phyloP scores from a whole-genome alignment of 208 protist species.

The Trypanosoma vivax region DNA sequence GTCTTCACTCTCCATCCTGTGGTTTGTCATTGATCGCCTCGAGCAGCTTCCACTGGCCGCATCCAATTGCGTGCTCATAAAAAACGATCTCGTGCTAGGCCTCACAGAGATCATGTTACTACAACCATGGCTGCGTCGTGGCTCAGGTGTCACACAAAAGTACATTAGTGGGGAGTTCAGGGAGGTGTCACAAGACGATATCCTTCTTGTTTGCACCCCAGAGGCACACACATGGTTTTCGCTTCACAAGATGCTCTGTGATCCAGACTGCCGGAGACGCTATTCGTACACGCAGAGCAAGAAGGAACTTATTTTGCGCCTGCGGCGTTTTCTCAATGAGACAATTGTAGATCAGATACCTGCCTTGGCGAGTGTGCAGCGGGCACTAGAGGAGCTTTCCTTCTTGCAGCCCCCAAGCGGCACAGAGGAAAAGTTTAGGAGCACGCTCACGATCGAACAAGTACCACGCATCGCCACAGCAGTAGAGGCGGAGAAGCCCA shows the following conservation, averaged over 20 bases:
- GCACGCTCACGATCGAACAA: slow-evolving; percentile 81
- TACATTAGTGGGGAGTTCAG: slow-evolving; percentile 61
- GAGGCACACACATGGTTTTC: slow-evolving; percentile 89
- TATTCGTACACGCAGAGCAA: slow-evolving; percentile 80
- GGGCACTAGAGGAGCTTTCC: slow-evolving; percentile 84
- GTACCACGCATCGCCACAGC: slow-evolving; percentile 70
- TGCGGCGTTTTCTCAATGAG: slow-evolving; percentile 76
- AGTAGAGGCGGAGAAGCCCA: slow-evolving; percentile 26
- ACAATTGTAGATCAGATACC: slow-evolving; percentile 89
- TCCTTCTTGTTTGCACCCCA: slow-evolving; percentile 66
- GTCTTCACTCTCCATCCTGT: slow-evolving; percentile 79
- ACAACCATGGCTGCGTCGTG: slow-evolving; percentile 77
- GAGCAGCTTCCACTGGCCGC: slow-evolving; percentile 63
- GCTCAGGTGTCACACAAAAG: slow-evolving; percentile 37
- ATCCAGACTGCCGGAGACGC: slow-evolving; percentile 64
- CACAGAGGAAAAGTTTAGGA: slow-evolving; percentile 85
- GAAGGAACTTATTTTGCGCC: slow-evolving; percentile 71
- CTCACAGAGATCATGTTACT: slow-evolving; percentile 69
- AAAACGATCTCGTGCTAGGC: slow-evolving; percentile 82
- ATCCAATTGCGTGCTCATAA: slow-evolving; percentile 63
- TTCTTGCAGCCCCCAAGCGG: slow-evolving; percentile 82
- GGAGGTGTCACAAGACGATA: slow-evolving; percentile 41
- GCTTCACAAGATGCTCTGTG: slow-evolving; percentile 84
- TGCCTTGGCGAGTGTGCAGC: slow-evolving; percentile 70
- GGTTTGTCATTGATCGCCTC: slow-evolving; percentile 85